These are phyloP conservation scores for Euphorbia lathyris DNA, from an alignment of 345 rosid species.

Conservation along the genomic window DNA sequence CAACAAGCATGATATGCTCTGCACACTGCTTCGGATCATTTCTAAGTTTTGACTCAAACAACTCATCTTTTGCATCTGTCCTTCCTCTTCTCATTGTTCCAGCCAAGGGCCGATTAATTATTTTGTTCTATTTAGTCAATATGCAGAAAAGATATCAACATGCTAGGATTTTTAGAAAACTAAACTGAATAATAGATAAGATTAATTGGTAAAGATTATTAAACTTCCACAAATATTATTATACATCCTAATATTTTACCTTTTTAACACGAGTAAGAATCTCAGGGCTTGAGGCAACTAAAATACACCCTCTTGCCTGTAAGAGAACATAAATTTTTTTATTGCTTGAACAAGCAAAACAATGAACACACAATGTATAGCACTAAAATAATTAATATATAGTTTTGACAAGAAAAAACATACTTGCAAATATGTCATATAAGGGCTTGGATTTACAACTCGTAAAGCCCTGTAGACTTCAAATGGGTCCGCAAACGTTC, in stretches of 20 bases:
- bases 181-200: too few species aligned
- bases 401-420: slow-evolving; percentile 21
- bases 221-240: background rate
- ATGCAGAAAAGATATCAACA: too few species aligned
- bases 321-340: background rate
- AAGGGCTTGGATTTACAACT: slow-evolving; percentile 93
- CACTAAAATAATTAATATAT: too few species aligned
- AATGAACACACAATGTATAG: background rate
- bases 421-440: slow-evolving; percentile 83
- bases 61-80: slow-evolving; percentile 58
- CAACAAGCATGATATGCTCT: slow-evolving; percentile 88
- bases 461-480: slow-evolving; percentile 86
- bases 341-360: background rate
- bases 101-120: slow-evolving; percentile 84
- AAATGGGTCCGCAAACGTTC: slow-evolving; percentile 90
- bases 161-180: too few species aligned
- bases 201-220: background rate
- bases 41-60: slow-evolving; percentile 46
- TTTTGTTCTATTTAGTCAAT: slow-evolving; percentile 54
- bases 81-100: slow-evolving; percentile 81
- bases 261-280: slow-evolving; percentile 80
- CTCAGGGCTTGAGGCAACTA: slow-evolving; percentile 58
- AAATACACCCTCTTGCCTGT: slow-evolving; percentile 82
- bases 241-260: slow-evolving; percentile 31
- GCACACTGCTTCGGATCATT: slow-evolving; percentile 79